Percentiles rank a stretch among this genome's conserved stretches.
Conservation (phyloP, 176 grass and related monocot species). For the Triticum dicoccoides region DNA sequence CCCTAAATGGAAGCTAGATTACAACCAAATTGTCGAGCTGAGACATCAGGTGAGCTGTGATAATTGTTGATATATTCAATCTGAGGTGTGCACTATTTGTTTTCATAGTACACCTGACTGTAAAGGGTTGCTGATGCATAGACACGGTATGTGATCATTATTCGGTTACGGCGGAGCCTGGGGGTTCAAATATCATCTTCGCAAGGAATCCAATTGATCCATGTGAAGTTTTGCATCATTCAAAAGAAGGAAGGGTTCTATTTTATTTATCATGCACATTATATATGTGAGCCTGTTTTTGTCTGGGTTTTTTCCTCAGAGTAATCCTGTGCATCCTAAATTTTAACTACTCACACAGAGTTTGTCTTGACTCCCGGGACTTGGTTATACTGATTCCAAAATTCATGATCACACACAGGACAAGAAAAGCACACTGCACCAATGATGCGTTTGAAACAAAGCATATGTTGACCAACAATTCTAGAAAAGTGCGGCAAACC, state of each 20-base stretch:
- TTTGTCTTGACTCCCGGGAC: slow-evolving; percentile 15
- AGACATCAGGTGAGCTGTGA: background rate
- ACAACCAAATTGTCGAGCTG: background rate
- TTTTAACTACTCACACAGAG: background rate
- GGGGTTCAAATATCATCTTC: background rate
- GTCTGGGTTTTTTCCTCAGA: background rate
- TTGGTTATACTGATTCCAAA: background rate
- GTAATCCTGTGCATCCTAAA: slow-evolving; percentile 8
- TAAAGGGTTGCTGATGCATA: background rate
- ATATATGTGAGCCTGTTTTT: background rate
- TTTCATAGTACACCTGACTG: background rate
- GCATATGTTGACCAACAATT: slow-evolving; percentile 11
- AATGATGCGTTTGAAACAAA: slow-evolving; percentile 20
- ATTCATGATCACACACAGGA: background rate
- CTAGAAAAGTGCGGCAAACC: slow-evolving; percentile 10
- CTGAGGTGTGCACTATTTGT: background rate
- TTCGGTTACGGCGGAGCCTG: background rate
- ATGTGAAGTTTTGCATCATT: background rate
- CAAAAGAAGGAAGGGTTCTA: background rate
- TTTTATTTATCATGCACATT: background rate
- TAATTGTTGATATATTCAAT: slow-evolving; percentile 6
- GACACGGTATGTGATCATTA: background rate
- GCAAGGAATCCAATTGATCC: slow-evolving; percentile 14
- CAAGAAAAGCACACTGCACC: background rate
- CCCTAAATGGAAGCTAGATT: background rate